Evolutionary conservation across 148 eudicot species (phyloP), one percentile per base, ranked within the genome.

Genomic region (Oxyria digyna): DNA sequence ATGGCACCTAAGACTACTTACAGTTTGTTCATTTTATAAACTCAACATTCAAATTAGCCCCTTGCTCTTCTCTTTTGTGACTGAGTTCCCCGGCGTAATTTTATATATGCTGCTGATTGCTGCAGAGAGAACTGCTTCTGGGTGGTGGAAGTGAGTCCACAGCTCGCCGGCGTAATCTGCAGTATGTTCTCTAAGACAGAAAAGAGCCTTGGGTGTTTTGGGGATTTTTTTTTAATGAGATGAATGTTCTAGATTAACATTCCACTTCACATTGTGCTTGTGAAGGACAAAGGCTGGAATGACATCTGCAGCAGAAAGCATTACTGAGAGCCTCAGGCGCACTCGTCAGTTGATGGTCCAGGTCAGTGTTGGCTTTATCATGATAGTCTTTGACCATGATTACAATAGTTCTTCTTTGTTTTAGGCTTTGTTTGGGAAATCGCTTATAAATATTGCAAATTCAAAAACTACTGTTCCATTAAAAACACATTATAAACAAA

Each of bases 111-210:
- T 85, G 76, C 26, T 76, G 9, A 68, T 74, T 15, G 78, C 77
- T 81, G 74, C 70, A 93, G 98, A 86, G 98, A 72, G 91, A 89
- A 74, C 87, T 87, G 52, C 94, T 93, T 71, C 81, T 93, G 50
- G 98, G 98, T 75, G 95, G 96, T 65, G 98, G 98, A 75, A 89
- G 77, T 68, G 91, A 93, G 85, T 89, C 98, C 54, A 93, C 98
- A 40, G 69, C 70, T 67, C 91, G 91, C 67, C 80, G 96, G 72
- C 96, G 95, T 57, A 89, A 89, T 79, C 77, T 93, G 62, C 95
- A 93, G 96, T 93, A 87, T 73, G 98, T 78, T 27, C 72, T 48
- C 1, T 37, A 3, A 62, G 9, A 29, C 8, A 62, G 9, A n/a
- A n/a, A n/a, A n/a, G n/a, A 5, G 41, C 2, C 20, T 31, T 52